Evolutionary conservation across 75 land plant genomes (phyloP).

Genomic region (Sequoia sempervirens): DNA sequence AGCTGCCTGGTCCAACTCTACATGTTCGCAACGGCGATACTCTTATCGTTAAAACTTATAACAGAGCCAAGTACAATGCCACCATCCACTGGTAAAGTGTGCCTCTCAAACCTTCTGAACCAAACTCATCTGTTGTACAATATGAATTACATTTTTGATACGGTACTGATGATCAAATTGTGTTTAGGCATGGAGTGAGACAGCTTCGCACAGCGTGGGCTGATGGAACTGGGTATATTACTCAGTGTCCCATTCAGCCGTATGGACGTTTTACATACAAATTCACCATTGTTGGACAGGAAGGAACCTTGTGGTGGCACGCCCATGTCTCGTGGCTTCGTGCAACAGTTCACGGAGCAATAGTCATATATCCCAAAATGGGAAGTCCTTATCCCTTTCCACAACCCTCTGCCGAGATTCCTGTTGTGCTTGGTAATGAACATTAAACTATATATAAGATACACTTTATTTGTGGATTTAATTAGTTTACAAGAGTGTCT

Average conservation of each 20-base stretch:
- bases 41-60: conserved; percentile 10
- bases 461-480: no score
- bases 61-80: conserved; percentile 11
- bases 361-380: conserved; percentile 11
- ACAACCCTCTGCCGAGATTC: conserved; percentile 6
- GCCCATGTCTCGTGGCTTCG: conserved; percentile 20
- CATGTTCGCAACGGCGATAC: conserved; percentile 16
- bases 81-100: conserved; percentile 9
- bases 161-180: not conserved
- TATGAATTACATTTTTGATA: not conserved
- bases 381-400: conserved; percentile 15
- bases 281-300: conserved; percentile 14
- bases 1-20: conserved; percentile 21
- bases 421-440: conserved; percentile 12
- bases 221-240: conserved; percentile 17
- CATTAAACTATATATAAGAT: no score
- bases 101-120: no score
- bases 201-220: conserved; percentile 16
- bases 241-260: conserved; percentile 22
- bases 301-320: conserved; percentile 20
- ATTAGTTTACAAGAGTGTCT: no score
- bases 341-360: conserved; percentile 19
- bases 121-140: not conserved
- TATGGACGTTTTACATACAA: conserved; percentile 4
- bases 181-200: conserved; percentile 19